Conservation (phyloP, 2,329 filamentous ascomycete genomes). For the Cladophialophora bantiana region DNA sequence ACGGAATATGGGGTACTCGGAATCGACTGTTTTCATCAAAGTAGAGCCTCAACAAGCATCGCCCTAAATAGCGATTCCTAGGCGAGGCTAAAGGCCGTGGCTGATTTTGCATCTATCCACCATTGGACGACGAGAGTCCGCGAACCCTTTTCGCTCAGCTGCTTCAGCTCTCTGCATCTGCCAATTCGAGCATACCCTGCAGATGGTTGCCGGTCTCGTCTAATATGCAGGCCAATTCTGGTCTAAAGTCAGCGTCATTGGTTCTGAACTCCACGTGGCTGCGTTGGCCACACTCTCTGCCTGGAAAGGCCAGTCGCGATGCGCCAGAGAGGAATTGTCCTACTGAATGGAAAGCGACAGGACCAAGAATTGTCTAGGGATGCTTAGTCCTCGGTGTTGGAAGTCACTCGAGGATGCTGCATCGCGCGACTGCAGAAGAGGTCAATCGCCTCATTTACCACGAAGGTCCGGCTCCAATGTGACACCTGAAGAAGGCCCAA, state of each 20-base stretch:
- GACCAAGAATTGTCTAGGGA: no score
- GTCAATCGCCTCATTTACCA: slow-evolving; percentile 1
- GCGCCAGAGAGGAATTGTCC: background rate
- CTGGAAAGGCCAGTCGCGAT: background rate
- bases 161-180: background rate
- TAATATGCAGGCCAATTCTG: background rate
- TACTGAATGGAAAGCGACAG: no score
- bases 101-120: background rate
- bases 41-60: slow-evolving; percentile 2
- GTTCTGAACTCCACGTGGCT: background rate
- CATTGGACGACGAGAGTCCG: slow-evolving; percentile 4
- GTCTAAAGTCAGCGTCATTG: background rate
- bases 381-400: background rate
- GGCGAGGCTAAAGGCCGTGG: background rate
- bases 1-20: background rate
- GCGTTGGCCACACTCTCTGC: background rate
- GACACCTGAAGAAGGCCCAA: background rate
- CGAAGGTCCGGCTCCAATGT: background rate
- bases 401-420: background rate
- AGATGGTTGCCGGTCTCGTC: slow-evolving; percentile 5
- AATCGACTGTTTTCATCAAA: background rate
- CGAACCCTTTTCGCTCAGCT: slow-evolving; percentile 1
- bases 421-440: background rate
- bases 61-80: background rate
- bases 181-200: slow-evolving; percentile 8